These are phyloP conservation scores for Phaffia rhodozyma DNA, from an alignment of 1,284 basidiomycete genomes.

Conservation along the genomic window DNA sequence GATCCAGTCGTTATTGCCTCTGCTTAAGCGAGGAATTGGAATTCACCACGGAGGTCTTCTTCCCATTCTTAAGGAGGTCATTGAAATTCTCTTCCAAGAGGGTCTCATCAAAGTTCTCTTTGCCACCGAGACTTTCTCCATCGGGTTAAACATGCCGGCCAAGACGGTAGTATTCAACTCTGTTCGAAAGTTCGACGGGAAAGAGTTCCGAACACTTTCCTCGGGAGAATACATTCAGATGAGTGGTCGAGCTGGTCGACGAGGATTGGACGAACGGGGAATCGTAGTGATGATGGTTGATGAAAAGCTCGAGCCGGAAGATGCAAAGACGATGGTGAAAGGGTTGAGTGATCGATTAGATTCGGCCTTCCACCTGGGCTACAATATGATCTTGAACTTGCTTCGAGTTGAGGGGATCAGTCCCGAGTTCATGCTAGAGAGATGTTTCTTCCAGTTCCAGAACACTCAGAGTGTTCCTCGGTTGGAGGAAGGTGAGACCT, in stretches of 20 bases:
- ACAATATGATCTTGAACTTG: constrained; percentile 98
- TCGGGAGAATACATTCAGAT: constrained; percentile 96
- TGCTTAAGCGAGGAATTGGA: constrained; percentile 90
- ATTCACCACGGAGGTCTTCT: constrained; percentile 97
- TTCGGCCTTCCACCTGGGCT: constrained; percentile 96
- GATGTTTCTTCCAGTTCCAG: constrained; percentile 98
- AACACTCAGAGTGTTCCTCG: constrained; percentile 78
- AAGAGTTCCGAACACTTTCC: constrained; percentile 81
- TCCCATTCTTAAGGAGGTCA: constrained; percentile 96
- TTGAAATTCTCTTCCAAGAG: constrained; percentile 98
- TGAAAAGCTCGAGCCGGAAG: constrained; percentile 85
- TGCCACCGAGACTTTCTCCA: constrained; percentile 98
- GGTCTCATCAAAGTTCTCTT: constrained; percentile 98
- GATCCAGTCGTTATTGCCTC: constrained; percentile 82
- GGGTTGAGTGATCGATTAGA: constrained; percentile 94
- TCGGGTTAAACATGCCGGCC: constrained; percentile 98
- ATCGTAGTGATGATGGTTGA: constrained; percentile 99
- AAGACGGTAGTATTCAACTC: constrained; percentile 98
- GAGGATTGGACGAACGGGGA: constrained; percentile 95
- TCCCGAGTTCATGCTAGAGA: constrained; percentile 95
- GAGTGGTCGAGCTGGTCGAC: constrained; percentile 94
- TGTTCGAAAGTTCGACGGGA: constrained; percentile 91
- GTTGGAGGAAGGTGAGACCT: constrained; percentile 62
- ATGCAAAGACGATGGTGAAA: constrained; percentile 96
- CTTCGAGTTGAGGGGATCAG: constrained; percentile 98